Percentiles rank a stretch among this genome's conserved stretches.
These are phyloP conservation scores for Trematosphaeria pertusa DNA, from an alignment of 2,329 filamentous ascomycete genomes.

Conservation along the genomic window DNA sequence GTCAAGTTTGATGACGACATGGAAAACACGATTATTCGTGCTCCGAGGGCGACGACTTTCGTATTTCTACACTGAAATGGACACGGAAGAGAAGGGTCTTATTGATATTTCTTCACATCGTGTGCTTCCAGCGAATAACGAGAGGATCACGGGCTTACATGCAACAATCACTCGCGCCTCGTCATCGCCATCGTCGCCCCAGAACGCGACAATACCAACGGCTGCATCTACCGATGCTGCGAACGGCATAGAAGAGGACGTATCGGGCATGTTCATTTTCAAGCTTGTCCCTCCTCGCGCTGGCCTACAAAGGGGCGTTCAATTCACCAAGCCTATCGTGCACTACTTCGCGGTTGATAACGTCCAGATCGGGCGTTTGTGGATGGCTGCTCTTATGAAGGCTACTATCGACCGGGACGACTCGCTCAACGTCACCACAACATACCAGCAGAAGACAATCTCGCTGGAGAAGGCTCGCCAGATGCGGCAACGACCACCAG, in stretches of 20 bases:
- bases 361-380: conserved; percentile 83
- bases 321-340: conserved; percentile 95
- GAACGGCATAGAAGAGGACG: conserved; percentile 54
- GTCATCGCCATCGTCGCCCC: conserved; percentile 66
- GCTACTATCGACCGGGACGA: conserved; percentile 94
- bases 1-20: conserved; percentile 93
- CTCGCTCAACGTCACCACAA: conserved; percentile 79
- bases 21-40: conserved; percentile 96
- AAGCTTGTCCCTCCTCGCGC: conserved; percentile 92
- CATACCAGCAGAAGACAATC: conserved; percentile 97
- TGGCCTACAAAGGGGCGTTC: conserved; percentile 87
- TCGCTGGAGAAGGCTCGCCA: conserved; percentile 85
- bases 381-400: conserved; percentile 99
- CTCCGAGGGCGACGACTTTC: conserved; percentile 88
- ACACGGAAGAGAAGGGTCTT: conserved; percentile 90
- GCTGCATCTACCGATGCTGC: conserved; percentile 47
- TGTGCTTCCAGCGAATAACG: conserved; percentile 92
- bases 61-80: conserved; percentile 95
- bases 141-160: conserved; percentile 87
- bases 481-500: conserved; percentile 88
- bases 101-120: conserved; percentile 98
- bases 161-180: conserved; percentile 91
- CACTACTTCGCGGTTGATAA: conserved; percentile 98
- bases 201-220: conserved; percentile 49
- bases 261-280: conserved; percentile 86